Evolutionary conservation across 345 rosid species (phyloP), one percentile per base, ranked within the genome.

Genomic region (Brassica rapa): DNA sequence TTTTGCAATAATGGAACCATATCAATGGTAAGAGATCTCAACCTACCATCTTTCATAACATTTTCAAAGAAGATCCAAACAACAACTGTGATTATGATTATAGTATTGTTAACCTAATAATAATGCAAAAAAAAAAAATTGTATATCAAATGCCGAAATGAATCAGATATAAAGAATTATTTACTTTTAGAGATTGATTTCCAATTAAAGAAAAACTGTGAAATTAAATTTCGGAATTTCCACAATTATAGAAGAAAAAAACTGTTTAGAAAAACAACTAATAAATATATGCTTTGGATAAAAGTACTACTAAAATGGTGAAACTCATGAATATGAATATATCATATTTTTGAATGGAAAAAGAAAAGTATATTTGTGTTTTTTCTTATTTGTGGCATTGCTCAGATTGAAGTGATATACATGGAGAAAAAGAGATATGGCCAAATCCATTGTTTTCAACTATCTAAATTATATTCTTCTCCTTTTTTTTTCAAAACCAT

Each of bases 11-110:
- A 74, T 69, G 39, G 72, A 70, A 69, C 35, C 39, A 80, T 35
- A 80, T 68, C 79, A 80, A 53, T 8, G 53, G n/a, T 10, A 37
- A 37, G 62, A 75, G 83, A 80, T 74, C 74, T 75, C 68, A 70
- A 64, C 66, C 73, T 66, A 9, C 3, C 49, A 61, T 32, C 30
- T 60, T 72, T 0, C 60, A 21, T 66, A 66, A 49, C 53, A 23
- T 25, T 14, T 56, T 41, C 7, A n/a, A 69, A 14, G 14, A n/a
- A 41, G 8, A 30, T 2, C 62, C 55, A 57, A 73, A 72, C 62
- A 72, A 27, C 41, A 6, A 73, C 77, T 68, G 70, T 24, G 25
- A 9, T 41, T 41, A 10, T 41, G 3, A 10, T 41, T 41, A 41
- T 9, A 41, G 14, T 37, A 8, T 37, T 41, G 37, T 27, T 27